Evolutionary conservation across 805 yeast species (phyloP).

Genomic region (Cyberlindnera sargentensis): DNA sequence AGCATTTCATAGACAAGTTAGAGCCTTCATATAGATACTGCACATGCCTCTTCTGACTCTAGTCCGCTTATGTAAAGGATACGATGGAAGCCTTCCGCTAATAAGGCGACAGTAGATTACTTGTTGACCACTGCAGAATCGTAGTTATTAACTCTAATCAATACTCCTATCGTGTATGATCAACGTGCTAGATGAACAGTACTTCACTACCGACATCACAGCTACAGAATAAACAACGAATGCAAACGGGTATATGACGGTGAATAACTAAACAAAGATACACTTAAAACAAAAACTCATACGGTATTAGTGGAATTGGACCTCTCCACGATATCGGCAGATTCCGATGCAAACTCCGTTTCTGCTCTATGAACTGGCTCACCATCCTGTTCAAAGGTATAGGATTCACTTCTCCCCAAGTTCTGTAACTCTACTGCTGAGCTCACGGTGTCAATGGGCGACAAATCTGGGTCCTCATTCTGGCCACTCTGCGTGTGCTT

Average conservation of each 20-base stretch:
- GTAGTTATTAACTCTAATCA: too few species aligned
- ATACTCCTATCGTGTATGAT: background rate
- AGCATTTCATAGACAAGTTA: conserved; percentile 2
- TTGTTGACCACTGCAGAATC: too few species aligned
- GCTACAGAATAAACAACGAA: too few species aligned
- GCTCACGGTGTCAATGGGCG: background rate
- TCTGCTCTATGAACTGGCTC: conserved; percentile 8
- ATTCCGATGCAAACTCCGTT: conserved; percentile 1
- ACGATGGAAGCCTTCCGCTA: too few species aligned
- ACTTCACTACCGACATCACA: background rate
- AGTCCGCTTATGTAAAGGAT: too few species aligned
- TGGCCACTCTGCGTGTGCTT: too few species aligned
- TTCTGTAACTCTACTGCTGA: background rate
- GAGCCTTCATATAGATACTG: too few species aligned
- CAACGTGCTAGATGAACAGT: too few species aligned
- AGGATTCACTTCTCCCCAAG: background rate
- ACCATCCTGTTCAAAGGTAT: conserved; percentile 5
- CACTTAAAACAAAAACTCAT: background rate
- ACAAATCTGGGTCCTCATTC: background rate
- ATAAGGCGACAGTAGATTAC: too few species aligned
- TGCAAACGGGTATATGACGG: too few species aligned
- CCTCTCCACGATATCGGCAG: background rate
- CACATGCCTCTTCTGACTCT: too few species aligned
- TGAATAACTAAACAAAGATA: background rate
- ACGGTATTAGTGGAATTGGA: background rate